phyloP scores from a whole-genome alignment of 2,329 filamentous ascomycete species.

The Dactylella cylindrospora region DNA sequence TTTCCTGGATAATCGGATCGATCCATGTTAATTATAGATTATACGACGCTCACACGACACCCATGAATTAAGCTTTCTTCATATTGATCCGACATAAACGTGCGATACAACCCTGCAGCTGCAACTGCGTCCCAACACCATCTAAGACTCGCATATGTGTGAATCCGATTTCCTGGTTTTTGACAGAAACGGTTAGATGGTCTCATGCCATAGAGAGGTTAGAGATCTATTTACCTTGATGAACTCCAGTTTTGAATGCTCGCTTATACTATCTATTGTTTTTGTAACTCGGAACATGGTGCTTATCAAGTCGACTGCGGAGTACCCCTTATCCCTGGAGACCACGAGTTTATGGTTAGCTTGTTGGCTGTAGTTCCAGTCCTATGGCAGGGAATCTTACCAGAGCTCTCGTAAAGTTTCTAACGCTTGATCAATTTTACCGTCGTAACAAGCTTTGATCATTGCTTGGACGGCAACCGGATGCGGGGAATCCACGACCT shows the following conservation, averaged over 20 bases:
- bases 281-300: constrained; percentile 99
- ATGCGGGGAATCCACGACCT: constrained; percentile 93
- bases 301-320: constrained; percentile 97
- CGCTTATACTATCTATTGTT: constrained; percentile 84
- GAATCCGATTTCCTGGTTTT: constrained; percentile 78
- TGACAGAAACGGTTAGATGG: constrained; percentile 3
- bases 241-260: constrained; percentile 94
- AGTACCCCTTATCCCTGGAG: constrained; percentile 74
- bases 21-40: too few species aligned
- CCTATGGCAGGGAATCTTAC: constrained; percentile 53
- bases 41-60: too few species aligned
- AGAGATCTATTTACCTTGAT: constrained; percentile 63
- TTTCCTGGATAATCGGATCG: too few species aligned
- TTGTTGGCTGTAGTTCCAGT: background rate
- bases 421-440: constrained; percentile 82
- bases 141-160: constrained; percentile 99
- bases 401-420: constrained; percentile 87
- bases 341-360: background rate
- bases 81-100: constrained; percentile 94
- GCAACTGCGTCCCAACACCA: constrained; percentile 89
- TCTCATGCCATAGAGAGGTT: background rate
- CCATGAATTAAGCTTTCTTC: constrained; percentile 52
- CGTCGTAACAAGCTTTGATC: constrained; percentile 95
- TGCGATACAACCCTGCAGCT: constrained; percentile 88
- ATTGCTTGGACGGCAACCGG: constrained; percentile 98